Evolutionary conservation across 306 rosid genomes (phyloP), one percentile per base, ranked within the genome.

Genomic region (Sicyos edulis): DNA sequence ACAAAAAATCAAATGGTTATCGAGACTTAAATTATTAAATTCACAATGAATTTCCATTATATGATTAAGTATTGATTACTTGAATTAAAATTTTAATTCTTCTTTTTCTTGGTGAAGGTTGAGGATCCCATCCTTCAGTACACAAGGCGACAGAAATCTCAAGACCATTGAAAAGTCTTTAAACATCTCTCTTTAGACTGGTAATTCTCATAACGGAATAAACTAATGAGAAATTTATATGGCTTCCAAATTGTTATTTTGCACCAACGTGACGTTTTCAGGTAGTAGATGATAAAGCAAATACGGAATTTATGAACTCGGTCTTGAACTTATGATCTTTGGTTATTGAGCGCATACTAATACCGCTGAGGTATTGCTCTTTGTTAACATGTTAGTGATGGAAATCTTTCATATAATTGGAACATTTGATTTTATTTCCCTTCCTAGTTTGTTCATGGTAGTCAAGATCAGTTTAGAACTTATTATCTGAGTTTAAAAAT

Each of bases 41-140:
- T 34, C 2, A 4, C 71, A 55, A 21, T 44, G 51, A 59, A 74
- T 50, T 15, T 45, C 10, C 8, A 42, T 3, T 40, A 50, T 29
- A 50, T 50, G 34, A 12, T 20, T 20, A 17, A 15, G n/a, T n/a
- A n/a, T 37, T 37, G 42, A 6, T 37, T 37, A 37, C 42, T 37
- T 37, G 40, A 52, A 51, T 58, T 26, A 26, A 26, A 26, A 26
- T 1, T 12, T 10, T 0, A 17, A 54, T 50, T 72, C 15, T 10
- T 34, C 75, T 34, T 66, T 2, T 60, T 62, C 49, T 60, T 52
- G 65, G 77, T 80, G 78, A 84, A 93, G 99, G 99, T 88, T 72
- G 88, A 79, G 84, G 99, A 93, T 77, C 96, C 96, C 51, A 88
- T 93, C 76, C 85, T 82, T 75, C 99, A 93, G 81, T 62, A 85